Evolutionary conservation across 1,284 basidiomycete species (phyloP).

Genomic region (Rugiboletus extremiorientalis): DNA sequence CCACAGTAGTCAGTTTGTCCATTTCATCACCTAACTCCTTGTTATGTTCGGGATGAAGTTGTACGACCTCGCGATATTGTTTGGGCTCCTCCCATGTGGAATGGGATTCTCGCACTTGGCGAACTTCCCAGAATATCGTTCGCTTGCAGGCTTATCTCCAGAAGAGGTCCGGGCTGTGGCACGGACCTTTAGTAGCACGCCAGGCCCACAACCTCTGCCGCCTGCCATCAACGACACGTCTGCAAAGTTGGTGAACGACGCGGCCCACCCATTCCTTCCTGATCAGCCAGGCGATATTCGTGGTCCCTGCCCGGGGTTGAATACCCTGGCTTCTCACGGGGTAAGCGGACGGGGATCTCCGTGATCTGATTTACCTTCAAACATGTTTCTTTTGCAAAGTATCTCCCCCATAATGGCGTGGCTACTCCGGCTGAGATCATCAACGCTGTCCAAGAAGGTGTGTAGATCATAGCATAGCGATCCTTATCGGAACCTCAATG

Average conservation of each 20-base stretch:
- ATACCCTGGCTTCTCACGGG: constrained; percentile 47
- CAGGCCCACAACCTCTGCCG: constrained; percentile 27
- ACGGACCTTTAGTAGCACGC: constrained; percentile 16
- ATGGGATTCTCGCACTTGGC: constrained; percentile 15
- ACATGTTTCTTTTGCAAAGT: constrained; percentile 7
- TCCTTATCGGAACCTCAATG: background rate
- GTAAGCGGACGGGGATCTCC: constrained; percentile 9
- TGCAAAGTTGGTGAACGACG: constrained; percentile 28
- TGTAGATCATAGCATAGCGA: background rate
- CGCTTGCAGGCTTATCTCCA: constrained; percentile 19
- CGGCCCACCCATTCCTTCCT: constrained; percentile 17
- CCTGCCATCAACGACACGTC: constrained; percentile 27
- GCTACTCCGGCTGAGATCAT: constrained; percentile 28
- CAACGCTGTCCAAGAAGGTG: constrained; percentile 25
- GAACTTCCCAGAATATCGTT: constrained; percentile 23
- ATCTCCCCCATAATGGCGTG: constrained; percentile 22
- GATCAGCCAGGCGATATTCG: constrained; percentile 33
- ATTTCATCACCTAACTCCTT: background rate
- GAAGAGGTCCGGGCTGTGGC: constrained; percentile 15
- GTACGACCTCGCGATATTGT: constrained; percentile 3
- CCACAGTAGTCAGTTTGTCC: background rate
- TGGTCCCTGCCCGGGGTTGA: constrained; percentile 49
- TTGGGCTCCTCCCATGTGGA: constrained; percentile 7
- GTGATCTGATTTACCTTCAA: background rate
- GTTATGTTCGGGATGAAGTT: constrained; percentile 10